These are phyloP conservation scores for Mycena latifolia DNA, from an alignment of 768 basidiomycete species.

Conservation along the genomic window DNA sequence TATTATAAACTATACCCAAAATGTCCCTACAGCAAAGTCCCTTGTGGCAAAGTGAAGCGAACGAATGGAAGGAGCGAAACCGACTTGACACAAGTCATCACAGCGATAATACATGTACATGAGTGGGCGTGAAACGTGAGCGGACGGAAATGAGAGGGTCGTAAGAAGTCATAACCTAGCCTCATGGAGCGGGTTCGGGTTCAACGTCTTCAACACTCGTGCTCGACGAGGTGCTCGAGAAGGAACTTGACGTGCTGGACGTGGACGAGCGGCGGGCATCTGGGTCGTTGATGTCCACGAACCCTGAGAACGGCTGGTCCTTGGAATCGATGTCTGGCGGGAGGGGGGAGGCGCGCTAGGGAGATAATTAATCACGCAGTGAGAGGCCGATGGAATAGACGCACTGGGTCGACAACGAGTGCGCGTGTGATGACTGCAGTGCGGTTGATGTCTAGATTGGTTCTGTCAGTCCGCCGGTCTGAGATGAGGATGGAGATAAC, in stretches of 20 bases:
- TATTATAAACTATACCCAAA: no score
- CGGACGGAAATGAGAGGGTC: no score
- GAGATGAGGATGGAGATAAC: background rate
- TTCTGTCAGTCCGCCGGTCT: no score
- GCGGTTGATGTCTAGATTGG: conserved; percentile 14
- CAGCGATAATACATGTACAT: no score
- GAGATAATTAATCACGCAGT: background rate
- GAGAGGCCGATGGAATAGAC: background rate
- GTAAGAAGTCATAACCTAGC: no score
- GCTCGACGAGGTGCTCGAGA: background rate
- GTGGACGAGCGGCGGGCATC: background rate
- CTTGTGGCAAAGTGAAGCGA: no score
- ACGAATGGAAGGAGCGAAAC: no score
- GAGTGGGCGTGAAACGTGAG: no score
- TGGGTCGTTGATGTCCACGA: conserved; percentile 3
- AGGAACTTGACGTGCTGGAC: background rate
- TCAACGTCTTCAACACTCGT: no score
- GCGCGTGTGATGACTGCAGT: conserved; percentile 7
- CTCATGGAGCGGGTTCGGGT: no score
- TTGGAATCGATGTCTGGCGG: conserved; percentile 1
- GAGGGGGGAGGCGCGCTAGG: background rate
- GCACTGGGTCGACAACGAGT: background rate
- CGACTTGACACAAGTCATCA: no score
- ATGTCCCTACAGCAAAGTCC: no score
- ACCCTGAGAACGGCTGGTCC: conserved; percentile 1